Evolutionary conservation across 306 rosid species (phyloP).

Genomic region (Vigna trinervia): DNA sequence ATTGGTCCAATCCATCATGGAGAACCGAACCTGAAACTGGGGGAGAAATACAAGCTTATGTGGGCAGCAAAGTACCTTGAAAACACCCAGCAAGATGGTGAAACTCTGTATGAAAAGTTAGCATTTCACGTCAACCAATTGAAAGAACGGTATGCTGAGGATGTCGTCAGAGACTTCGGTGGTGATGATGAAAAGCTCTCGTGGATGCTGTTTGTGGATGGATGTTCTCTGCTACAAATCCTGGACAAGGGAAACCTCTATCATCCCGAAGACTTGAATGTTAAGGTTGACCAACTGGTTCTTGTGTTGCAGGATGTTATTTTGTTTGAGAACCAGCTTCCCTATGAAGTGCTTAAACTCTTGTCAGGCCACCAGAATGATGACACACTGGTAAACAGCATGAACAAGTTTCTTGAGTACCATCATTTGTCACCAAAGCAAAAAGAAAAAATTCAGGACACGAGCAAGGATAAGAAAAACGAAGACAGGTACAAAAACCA

Average conservation of each 20-base stretch:
- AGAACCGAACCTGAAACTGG: not conserved
- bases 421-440: not conserved
- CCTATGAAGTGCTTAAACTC: constrained; percentile 4
- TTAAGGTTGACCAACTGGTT: constrained; percentile 19
- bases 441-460: not conserved
- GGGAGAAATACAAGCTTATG: constrained; percentile 32
- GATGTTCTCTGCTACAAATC: constrained; percentile 36
- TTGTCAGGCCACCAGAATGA: not conserved
- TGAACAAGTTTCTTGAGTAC: not conserved
- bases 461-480: not conserved
- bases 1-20: constrained; percentile 41
- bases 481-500: not conserved
- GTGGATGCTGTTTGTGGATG: constrained; percentile 29
- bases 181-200: not conserved
- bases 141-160: not conserved
- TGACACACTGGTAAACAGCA: not conserved
- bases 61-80: constrained; percentile 4
- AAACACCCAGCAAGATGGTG: not conserved
- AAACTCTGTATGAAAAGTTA: not conserved
- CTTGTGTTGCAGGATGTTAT: constrained; percentile 38
- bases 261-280: not conserved
- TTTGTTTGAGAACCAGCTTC: constrained; percentile 46
- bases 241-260: not conserved
- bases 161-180: not conserved
- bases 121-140: not conserved